A percentile compares a stretch with the other conserved stretches of the same genome.
Evolutionary conservation across 768 basidiomycete species (phyloP).

Genomic region (Pilatotrama ljubarskyi): DNA sequence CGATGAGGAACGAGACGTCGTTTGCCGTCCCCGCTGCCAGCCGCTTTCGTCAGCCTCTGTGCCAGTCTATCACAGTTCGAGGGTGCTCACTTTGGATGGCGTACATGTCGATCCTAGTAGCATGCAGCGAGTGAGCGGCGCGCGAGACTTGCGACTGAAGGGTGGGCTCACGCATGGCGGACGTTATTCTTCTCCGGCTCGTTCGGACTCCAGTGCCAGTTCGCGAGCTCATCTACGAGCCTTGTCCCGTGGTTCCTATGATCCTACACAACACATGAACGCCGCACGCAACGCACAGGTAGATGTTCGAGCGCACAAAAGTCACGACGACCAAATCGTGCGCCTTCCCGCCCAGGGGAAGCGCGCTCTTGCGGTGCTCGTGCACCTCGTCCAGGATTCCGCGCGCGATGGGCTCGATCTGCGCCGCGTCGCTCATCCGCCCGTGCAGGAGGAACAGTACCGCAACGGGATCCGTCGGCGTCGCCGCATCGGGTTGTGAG

Average conservation of each 20-base stretch:
- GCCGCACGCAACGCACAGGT: constrained; percentile 14
- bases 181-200: constrained; percentile 36
- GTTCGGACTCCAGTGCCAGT: constrained; percentile 38
- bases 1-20: constrained; percentile 79
- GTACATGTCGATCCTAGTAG: constrained; percentile 47
- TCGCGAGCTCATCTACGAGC: constrained; percentile 36
- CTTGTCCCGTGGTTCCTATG: constrained; percentile 53
- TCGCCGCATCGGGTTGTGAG: constrained; percentile 29
- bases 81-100: constrained; percentile 39
- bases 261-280: constrained; percentile 34
- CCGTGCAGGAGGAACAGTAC: constrained; percentile 51
- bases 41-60: not conserved
- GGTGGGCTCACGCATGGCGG: constrained; percentile 39
- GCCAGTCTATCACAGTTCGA: constrained; percentile 14
- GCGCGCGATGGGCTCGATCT: constrained; percentile 35
- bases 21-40: constrained; percentile 57
- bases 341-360: constrained; percentile 17
- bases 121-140: too few species aligned
- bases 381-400: constrained; percentile 35
- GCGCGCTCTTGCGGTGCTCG: constrained; percentile 32
- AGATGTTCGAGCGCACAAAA: too few species aligned
- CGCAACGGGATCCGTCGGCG: constrained; percentile 25
- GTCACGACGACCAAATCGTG: constrained; percentile 49
- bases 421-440: constrained; percentile 35
- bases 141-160: not conserved